These are phyloP conservation scores for Wickerhamomyces subpelliculosus DNA, from an alignment of 805 yeast species.

Conservation along the genomic window DNA sequence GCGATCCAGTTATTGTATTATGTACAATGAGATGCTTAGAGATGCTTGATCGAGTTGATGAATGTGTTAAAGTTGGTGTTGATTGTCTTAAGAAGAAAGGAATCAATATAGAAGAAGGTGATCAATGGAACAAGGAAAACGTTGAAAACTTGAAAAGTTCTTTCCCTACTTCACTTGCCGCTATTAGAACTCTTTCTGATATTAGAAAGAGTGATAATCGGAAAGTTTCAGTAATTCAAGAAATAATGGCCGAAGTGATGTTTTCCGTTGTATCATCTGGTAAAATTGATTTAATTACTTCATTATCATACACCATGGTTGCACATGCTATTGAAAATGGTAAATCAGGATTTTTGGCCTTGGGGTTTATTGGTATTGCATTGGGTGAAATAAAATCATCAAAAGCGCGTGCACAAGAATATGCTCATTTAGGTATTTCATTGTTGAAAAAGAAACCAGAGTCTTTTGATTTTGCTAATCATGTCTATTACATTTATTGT, in stretches of 20 bases:
- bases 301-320: conserved; percentile 28
- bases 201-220: conserved; percentile 21
- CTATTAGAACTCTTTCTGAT: conserved; percentile 27
- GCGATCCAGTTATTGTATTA: conserved; percentile 27
- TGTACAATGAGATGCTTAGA: conserved; percentile 32
- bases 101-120: conserved; percentile 25
- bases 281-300: conserved; percentile 22
- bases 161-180: conserved; percentile 33
- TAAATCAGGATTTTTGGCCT: conserved; percentile 30
- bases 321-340: conserved; percentile 34
- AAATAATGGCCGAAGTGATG: conserved; percentile 33
- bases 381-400: conserved; percentile 25
- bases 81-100: conserved; percentile 30
- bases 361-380: conserved; percentile 35
- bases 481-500: conserved; percentile 36
- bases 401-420: conserved; percentile 33
- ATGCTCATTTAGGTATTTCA: conserved; percentile 31
- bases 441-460: conserved; percentile 29
- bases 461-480: conserved; percentile 28
- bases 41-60: conserved; percentile 23
- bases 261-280: conserved; percentile 26
- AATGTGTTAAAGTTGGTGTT: conserved; percentile 29
- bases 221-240: conserved; percentile 27
- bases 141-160: conserved; percentile 19
- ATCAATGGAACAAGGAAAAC: conserved; percentile 18